These are phyloP conservation scores for Capillidium heterosporum DNA, from an alignment of 371 early-diverging fungal species.

Conservation along the genomic window DNA sequence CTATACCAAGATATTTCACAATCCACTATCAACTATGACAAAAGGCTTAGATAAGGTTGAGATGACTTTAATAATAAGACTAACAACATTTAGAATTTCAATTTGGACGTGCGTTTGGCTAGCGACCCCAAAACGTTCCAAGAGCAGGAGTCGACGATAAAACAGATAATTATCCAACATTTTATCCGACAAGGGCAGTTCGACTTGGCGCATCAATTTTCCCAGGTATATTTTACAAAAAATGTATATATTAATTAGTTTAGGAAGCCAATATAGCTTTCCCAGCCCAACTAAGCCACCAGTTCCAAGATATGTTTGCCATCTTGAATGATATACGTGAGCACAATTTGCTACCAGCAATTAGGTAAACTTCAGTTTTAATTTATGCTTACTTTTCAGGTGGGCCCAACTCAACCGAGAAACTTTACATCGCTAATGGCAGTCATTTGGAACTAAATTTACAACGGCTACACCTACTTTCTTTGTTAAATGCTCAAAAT, in stretches of 20 bases:
- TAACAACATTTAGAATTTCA: background rate
- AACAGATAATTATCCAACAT: constrained; percentile 18
- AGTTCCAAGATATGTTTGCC: constrained; percentile 39
- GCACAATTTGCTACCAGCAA: constrained; percentile 28
- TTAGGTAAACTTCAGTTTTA: constrained; percentile 14
- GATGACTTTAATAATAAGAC: no score
- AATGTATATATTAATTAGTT: constrained; percentile 1
- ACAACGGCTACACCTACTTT: constrained; percentile 55
- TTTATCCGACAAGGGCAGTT: constrained; percentile 81
- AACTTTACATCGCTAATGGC: constrained; percentile 17
- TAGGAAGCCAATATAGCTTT: constrained; percentile 20
- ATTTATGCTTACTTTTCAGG: background rate
- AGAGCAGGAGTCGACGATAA: background rate
- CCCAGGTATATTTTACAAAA: constrained; percentile 14
- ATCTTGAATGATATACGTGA: constrained; percentile 24
- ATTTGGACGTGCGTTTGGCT: background rate
- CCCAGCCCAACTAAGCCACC: constrained; percentile 16
- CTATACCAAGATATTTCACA: no score
- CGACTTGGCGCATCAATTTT: constrained; percentile 41
- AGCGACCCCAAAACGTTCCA: background rate
- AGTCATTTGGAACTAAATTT: constrained; percentile 70
- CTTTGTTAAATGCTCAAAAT: constrained; percentile 26
- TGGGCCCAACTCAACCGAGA: constrained; percentile 4
- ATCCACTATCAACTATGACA: no score
- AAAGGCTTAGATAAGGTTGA: no score